Percentiles rank a stretch among this genome's conserved stretches.
These are phyloP conservation scores for Pholiota molesta DNA, from an alignment of 768 basidiomycete genomes.

Conservation along the genomic window DNA sequence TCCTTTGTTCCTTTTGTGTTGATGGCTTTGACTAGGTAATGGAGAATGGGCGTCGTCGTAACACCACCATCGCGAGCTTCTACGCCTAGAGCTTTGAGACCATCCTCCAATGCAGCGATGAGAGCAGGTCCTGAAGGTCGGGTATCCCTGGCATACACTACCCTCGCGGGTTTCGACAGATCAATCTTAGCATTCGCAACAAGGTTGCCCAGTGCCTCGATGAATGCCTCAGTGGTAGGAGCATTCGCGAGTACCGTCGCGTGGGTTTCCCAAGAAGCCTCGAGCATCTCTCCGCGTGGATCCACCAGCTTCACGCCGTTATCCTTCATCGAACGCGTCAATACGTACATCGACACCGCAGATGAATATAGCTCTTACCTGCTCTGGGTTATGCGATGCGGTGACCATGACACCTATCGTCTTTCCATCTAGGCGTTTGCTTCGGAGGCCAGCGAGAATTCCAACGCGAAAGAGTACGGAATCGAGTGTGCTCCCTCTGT, in stretches of 20 bases:
- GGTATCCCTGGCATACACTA: conserved; percentile 93
- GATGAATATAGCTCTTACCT: conserved; percentile 49
- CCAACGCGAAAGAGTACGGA: conserved; percentile 95
- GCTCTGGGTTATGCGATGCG: conserved; percentile 99
- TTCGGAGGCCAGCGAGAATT: conserved; percentile 85
- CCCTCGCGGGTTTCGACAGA: conserved; percentile 72
- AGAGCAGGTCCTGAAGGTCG: conserved; percentile 84
- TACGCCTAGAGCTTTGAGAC: conserved; percentile 73
- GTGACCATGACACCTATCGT: conserved; percentile 99
- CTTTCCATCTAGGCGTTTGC: conserved; percentile 89
- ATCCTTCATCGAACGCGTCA: conserved; percentile 57
- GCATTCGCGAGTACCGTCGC: conserved; percentile 91
- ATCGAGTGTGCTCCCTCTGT: conserved; percentile 73
- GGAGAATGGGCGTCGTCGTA: conserved; percentile 92
- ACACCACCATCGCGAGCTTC: conserved; percentile 77
- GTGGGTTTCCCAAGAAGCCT: conserved; percentile 87
- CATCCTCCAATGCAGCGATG: conserved; percentile 79
- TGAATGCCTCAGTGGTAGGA: conserved; percentile 69
- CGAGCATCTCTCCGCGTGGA: conserved; percentile 96
- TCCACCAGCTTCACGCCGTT: conserved; percentile 99
- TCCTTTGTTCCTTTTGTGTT: conserved; percentile 85
- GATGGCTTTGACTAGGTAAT: conserved; percentile 89
- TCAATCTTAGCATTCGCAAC: conserved; percentile 74
- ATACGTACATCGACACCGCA: neutral
- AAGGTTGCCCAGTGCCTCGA: conserved; percentile 63